Percentiles rank a stretch among this genome's conserved stretches.
These are phyloP conservation scores for Trichoderma atrobrunneum DNA, from an alignment of 2,329 filamentous ascomycete genomes.

Conservation along the genomic window DNA sequence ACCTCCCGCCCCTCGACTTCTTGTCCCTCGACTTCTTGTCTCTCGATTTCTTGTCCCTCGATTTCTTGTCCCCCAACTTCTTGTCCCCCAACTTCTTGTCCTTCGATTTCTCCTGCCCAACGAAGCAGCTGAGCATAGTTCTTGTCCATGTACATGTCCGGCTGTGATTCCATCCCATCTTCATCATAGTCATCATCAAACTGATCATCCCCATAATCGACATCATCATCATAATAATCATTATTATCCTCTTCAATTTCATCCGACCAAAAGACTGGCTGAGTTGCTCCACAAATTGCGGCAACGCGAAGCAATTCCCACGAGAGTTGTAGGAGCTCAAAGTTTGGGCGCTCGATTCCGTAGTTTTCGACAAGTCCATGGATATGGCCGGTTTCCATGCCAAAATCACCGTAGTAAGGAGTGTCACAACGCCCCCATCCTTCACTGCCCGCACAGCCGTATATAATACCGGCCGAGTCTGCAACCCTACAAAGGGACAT, in stretches of 20 bases:
- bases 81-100: too few relatives aligned
- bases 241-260: neutral
- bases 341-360: neutral
- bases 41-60: neutral
- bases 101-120: neutral
- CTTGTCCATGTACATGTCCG: neutral
- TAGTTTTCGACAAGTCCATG: fast-evolving
- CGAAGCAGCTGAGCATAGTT: neutral
- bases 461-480: neutral
- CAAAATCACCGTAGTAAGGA: neutral
- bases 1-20: neutral
- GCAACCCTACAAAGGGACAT: neutral
- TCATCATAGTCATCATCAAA: neutral
- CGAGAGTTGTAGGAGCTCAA: neutral
- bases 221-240: neutral
- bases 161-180: neutral
- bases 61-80: too few relatives aligned
- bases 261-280: neutral
- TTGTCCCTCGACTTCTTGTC: neutral
- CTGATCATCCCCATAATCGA: neutral
- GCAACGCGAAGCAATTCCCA: neutral
- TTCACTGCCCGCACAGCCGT: too few relatives aligned
- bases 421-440: neutral
- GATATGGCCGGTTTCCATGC: neutral
- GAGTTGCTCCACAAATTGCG: neutral